Base-by-base conservation (phyloP, 768 basidiomycete species). In the Xanthoconium purpureum region DNA sequence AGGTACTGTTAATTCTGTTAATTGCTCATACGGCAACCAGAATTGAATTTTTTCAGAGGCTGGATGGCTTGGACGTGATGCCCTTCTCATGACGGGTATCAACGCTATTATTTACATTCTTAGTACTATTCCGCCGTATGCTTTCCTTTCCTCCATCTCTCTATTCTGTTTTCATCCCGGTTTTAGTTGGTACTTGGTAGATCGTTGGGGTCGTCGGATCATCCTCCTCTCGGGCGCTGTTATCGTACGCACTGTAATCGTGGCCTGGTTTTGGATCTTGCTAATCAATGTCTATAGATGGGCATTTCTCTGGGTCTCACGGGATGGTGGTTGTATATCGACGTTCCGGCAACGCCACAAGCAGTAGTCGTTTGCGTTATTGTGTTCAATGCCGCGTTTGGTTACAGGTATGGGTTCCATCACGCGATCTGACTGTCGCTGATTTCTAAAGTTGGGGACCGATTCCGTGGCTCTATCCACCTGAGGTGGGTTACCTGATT, bases 21-120 rank as follows among this genome's bases (percentile, higher is more conserved):
- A 5, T 29, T 54, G 40, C 14, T 6, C 37, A 7, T 3, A 8
- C 17, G 2, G 17, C 24, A 30, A 28, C 32, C 33, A 36, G 11
- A 32, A 37, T 50, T 67, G 54, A 66, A 47, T 55, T 38, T 47
- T 54, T 57, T 33, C 40, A 94, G 92, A 88, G 79, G 95, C 95
- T 51, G 95, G 95, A 54, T 98, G 94, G 94, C 80, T 94, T 51
- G 95, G 95, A 14, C 82, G 95, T 39, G 85, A 95, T 65, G 95
- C 95, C 13, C 83, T 98, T 58, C 78, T 98, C 28, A 98, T 98
- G 95, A 92, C 94, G 13, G 95, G 94, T 2, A 89, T 97, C 66
- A 98, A 97, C 65, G 84, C 88, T 8, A 77, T 90, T 52, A 87
- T 93, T 57, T 93, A 93, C 61, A 66, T 91, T 24, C 73, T 89